Conservation (phyloP, 169 alveolate species). For the Eimeria mitis region DNA sequence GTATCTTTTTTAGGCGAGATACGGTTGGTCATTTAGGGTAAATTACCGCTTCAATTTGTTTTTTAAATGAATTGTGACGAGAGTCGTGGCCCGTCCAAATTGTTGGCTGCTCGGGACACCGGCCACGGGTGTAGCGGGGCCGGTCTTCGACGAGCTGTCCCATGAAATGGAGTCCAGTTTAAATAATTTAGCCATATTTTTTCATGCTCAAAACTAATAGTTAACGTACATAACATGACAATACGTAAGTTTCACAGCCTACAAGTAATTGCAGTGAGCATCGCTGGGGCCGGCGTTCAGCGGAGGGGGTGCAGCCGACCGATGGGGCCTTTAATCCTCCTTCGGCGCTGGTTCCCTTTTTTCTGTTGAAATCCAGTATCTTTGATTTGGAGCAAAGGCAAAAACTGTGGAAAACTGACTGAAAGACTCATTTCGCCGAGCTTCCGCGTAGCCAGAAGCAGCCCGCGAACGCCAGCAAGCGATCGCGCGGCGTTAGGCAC, state of each 20-base stretch:
- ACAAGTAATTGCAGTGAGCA: slow-evolving; percentile 6
- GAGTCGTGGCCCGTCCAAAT: too few species aligned
- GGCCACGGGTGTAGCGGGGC: neutral
- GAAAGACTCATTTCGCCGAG: neutral
- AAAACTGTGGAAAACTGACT: neutral
- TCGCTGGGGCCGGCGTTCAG: slow-evolving; percentile 20
- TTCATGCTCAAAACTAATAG: neutral
- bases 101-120: neutral
- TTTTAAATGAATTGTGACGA: neutral
- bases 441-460: slow-evolving; percentile 16
- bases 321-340: slow-evolving; percentile 9
- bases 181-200: neutral
- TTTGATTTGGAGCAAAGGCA: neutral
- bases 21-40: neutral
- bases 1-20: neutral
- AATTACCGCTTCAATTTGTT: neutral
- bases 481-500: neutral
- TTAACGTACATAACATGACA: neutral
- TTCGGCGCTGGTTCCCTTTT: neutral
- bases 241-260: neutral
- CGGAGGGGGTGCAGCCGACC: slow-evolving; percentile 11
- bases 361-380: neutral
- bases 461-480: neutral
- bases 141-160: neutral
- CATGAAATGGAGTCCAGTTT: neutral